Evolutionary conservation across 352 stramenopile genomes (phyloP), one percentile per base, ranked within the genome.

Genomic region (Globisporangium cystogenes): DNA sequence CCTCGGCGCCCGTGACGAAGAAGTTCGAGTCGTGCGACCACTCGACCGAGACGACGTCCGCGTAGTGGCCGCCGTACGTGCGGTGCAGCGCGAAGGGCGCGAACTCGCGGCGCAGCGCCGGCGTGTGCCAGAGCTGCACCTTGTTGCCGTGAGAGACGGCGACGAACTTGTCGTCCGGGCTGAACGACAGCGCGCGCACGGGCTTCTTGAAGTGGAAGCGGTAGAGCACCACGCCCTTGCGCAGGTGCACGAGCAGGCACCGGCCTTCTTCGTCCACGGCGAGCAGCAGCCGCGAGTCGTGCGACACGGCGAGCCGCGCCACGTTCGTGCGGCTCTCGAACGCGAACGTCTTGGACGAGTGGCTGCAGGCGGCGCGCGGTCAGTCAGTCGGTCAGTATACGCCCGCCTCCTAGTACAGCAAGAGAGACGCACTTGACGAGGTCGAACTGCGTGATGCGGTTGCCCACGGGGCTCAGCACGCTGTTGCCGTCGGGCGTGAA

Each of bases 371-470:
- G 3, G 26, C 31, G 23, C 37, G 10, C n/a, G 11, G 18, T 31
- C 24, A 20, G 14, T 29, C 4, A 8, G 26, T 27, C 8, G 7
- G 27, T 29, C 7, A 20, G 44, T 12, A 12, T n/a, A 15, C 23
- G 16, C 21, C 10, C 5, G 16, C 16, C 18, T 16, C 37, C 18
- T 20, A n/a, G n/a, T 8, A 35, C 53, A 51, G 45, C n/a, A 44
- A 24, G 36, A n/a, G 24, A 4, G 0, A 85, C 80, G 68, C 52
- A 96, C 86, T 95, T 90, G 72, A 93, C 83, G 67, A 98, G 76
- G 59, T 98, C 92, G 63, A 98, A 97, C 59, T 96, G 82, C 24
- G 88, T 96, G 65, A 98, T 95, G 60, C 93, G 88, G 71, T 98
- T 98, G 47, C 93, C 88, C 35, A 98, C 92, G 35, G 92, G 87